Percentiles rank a stretch among this genome's conserved stretches.
Conservation (phyloP, 140 eudicot genomes). For the Ambrosia hybrid region DNA sequence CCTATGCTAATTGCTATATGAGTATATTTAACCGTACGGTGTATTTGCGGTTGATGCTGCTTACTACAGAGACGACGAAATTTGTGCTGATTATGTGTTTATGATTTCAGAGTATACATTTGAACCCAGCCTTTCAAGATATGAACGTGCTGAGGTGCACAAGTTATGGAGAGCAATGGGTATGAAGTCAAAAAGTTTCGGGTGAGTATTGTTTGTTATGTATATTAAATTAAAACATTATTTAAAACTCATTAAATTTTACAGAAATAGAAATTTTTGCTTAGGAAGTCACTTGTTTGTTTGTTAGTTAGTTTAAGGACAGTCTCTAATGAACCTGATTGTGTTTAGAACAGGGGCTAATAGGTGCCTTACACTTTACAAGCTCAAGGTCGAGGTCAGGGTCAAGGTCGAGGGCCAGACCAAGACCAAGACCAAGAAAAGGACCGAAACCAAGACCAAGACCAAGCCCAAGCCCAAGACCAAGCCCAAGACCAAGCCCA, state of each 20-base stretch:
- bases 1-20: too few species aligned
- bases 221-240: neutral
- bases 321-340: constrained; percentile 16
- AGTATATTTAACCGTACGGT: too few species aligned
- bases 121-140: constrained; percentile 50
- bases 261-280: neutral
- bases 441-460: neutral
- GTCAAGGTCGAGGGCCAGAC: constrained; percentile 1
- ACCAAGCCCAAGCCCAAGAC: constrained; percentile 37
- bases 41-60: constrained; percentile 8
- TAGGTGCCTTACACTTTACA: constrained; percentile 58
- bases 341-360: constrained; percentile 29
- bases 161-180: constrained; percentile 55
- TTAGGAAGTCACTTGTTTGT: neutral
- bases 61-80: neutral
- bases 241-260: neutral
- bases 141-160: constrained; percentile 78
- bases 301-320: neutral
- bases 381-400: constrained; percentile 35
- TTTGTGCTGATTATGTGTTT: constrained; percentile 11
- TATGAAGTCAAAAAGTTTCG: constrained; percentile 66
- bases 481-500: constrained; percentile 18
- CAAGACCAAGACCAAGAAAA: neutral
- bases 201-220: constrained; percentile 54
- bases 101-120: constrained; percentile 57